A percentile compares a stretch with the other conserved stretches of the same genome.
These are phyloP conservation scores for Mariannaea sp. DNA, from an alignment of 2,329 filamentous ascomycete species.

Conservation along the genomic window DNA sequence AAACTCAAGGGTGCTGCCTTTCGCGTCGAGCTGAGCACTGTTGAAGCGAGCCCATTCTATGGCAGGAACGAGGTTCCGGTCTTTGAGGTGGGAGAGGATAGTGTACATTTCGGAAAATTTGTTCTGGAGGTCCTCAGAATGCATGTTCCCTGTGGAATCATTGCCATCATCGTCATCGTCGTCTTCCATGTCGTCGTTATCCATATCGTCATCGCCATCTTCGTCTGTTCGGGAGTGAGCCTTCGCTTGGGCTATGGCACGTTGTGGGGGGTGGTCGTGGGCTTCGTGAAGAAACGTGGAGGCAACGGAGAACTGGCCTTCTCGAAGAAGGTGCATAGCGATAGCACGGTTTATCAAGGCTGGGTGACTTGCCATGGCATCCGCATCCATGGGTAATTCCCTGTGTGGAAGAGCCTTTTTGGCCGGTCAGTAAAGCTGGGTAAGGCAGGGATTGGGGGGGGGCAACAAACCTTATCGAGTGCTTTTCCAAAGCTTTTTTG, in stretches of 20 bases:
- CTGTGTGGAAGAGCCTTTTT: constrained; percentile 51
- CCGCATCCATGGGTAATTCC: constrained; percentile 76
- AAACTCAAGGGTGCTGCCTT: constrained; percentile 93
- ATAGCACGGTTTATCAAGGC: constrained; percentile 89
- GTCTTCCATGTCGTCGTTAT: too few relatives aligned
- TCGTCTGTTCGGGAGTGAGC: constrained; percentile 35
- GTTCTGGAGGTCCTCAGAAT: constrained; percentile 65
- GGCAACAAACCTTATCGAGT: constrained; percentile 70
- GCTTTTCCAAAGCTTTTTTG: constrained; percentile 85
- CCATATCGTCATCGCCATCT: constrained; percentile 43
- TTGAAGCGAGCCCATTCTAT: constrained; percentile 85
- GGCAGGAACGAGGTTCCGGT: constrained; percentile 76
- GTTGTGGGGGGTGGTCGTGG: constrained; percentile 44
- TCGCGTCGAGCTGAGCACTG: constrained; percentile 70
- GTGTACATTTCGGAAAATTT: constrained; percentile 90
- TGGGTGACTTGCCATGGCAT: constrained; percentile 76
- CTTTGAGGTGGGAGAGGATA: constrained; percentile 79
- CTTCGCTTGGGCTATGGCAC: constrained; percentile 14
- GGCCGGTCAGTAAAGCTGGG: constrained; percentile 24
- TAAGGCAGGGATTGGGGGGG: neutral
- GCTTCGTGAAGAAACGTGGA: constrained; percentile 81
- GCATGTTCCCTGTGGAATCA: constrained; percentile 35
- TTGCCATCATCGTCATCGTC: too few relatives aligned
- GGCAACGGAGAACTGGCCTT: constrained; percentile 90
- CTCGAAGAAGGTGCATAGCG: constrained; percentile 92